Evolutionary conservation across 1,139 yeast genomes (phyloP).

Genomic region (Saccharomyces hybrid): DNA sequence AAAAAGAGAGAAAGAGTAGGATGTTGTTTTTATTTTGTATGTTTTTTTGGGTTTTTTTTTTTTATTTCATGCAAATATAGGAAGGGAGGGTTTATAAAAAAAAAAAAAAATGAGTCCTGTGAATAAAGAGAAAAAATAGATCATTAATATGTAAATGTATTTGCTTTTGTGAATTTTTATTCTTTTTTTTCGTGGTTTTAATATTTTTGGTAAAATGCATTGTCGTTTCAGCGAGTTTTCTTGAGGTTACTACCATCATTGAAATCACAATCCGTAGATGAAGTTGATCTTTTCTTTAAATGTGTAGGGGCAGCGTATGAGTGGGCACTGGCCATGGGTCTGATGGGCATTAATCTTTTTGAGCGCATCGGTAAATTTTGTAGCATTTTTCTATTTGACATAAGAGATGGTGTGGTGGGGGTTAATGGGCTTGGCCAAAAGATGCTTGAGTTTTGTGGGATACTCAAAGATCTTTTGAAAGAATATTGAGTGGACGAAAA

Average conservation of each 20-base stretch:
- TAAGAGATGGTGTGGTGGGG: conserved; percentile 20
- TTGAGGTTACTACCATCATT: conserved; percentile 15
- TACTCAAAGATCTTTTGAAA: conserved; percentile 4
- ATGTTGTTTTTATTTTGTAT: not conserved
- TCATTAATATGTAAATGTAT: not conserved
- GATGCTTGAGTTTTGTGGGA: conserved; percentile 5
- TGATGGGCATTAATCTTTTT: conserved; percentile 1
- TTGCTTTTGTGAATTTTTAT: not conserved
- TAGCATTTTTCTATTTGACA: conserved; percentile 12
- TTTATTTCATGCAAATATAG: not conserved
- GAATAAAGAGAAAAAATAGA: not conserved
- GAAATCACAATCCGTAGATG: conserved; percentile 24
- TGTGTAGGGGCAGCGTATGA: not conserved
- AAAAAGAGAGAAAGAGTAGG: not conserved
- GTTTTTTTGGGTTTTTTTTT: not conserved
- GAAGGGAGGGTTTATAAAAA: not conserved
- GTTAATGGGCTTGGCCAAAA: conserved; percentile 15
- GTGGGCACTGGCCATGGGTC: not conserved
- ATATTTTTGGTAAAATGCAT: not conserved
- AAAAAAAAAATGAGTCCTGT: not conserved
- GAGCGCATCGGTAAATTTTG: not conserved
- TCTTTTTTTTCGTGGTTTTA: not conserved
- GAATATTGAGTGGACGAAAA: conserved; percentile 7
- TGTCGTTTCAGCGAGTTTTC: conserved; percentile 12
- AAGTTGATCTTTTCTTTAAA: conserved; percentile 19